Evolutionary conservation across 83 land plant genomes (phyloP).

Genomic region (Picea abies): DNA sequence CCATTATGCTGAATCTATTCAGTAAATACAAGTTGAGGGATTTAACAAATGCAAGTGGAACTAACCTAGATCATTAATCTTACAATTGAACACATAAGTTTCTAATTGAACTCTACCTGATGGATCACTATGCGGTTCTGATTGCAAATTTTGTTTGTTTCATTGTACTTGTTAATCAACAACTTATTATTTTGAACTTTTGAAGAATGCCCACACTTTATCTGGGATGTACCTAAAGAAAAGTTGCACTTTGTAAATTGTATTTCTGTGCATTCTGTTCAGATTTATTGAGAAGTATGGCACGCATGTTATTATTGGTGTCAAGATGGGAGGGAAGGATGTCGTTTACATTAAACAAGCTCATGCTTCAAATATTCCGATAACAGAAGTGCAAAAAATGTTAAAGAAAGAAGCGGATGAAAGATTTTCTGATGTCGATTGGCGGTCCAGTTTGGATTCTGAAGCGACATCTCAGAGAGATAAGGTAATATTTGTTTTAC

Average conservation of each 20-base stretch:
- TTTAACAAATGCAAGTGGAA: background rate
- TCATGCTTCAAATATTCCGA: constrained; percentile 68
- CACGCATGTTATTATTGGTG: constrained; percentile 86
- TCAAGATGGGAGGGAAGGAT: constrained; percentile 99
- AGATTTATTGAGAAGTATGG: constrained; percentile 96
- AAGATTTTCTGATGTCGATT: constrained; percentile 64
- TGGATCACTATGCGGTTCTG: background rate
- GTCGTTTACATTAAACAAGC: constrained; percentile 83
- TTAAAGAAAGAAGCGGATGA: constrained; percentile 81
- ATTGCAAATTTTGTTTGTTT: background rate
- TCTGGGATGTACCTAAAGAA: background rate
- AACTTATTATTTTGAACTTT: background rate
- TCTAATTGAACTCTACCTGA: background rate
- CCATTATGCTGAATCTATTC: too few species aligned
- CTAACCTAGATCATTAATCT: background rate
- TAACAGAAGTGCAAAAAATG: constrained; percentile 75
- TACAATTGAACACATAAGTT: background rate
- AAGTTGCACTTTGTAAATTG: background rate
- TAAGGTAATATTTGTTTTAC: constrained; percentile 46
- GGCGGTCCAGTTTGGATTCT: constrained; percentile 30
- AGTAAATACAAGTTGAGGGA: too few species aligned
- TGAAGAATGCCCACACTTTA: background rate
- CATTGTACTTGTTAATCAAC: background rate
- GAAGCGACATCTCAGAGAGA: constrained; percentile 49
- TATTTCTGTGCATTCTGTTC: constrained; percentile 15